Percentiles rank a stretch among this genome's conserved stretches.
Evolutionary conservation across 1,284 basidiomycete species (phyloP).

Genomic region (Ganoderma resinaceum): DNA sequence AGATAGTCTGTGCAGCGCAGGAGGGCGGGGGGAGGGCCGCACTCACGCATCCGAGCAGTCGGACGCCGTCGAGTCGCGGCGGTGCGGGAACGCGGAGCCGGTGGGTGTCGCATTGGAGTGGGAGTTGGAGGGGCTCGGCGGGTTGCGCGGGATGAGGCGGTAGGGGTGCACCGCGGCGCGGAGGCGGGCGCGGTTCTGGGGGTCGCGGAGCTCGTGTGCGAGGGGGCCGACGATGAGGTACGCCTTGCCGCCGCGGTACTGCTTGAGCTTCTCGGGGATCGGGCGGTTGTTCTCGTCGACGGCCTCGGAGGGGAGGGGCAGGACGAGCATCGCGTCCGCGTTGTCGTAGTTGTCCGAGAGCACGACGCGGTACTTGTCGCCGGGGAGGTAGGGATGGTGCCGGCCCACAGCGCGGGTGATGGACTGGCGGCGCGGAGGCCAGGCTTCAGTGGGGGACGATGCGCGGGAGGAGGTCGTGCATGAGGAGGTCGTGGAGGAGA

Average conservation of each 20-base stretch:
- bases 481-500: constrained; percentile 39
- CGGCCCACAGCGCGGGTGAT: constrained; percentile 30
- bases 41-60: constrained; percentile 11
- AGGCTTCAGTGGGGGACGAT: constrained; percentile 29
- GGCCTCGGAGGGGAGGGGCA: constrained; percentile 20
- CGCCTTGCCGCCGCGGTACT: constrained; percentile 31
- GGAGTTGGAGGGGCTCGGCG: constrained; percentile 6
- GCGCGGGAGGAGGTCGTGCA: constrained; percentile 33
- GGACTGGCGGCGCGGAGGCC: constrained; percentile 29
- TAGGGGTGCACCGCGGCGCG: constrained; percentile 63
- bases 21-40: not conserved
- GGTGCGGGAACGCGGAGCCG: constrained; percentile 12
- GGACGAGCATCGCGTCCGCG: constrained; percentile 28
- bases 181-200: constrained; percentile 48
- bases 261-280: constrained; percentile 16
- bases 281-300: constrained; percentile 23
- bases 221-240: constrained; percentile 56
- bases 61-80: constrained; percentile 6
- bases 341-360: constrained; percentile 42
- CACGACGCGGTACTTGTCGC: constrained; percentile 50
- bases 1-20: not conserved
- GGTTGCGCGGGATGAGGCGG: constrained; percentile 39
- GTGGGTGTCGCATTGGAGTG: constrained; percentile 9
- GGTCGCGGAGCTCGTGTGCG: constrained; percentile 43
- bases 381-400: constrained; percentile 26